Percentiles rank a stretch among this genome's conserved stretches.
Conservation (phyloP, 306 rosid genomes). For the Clitoria ternatea region DNA sequence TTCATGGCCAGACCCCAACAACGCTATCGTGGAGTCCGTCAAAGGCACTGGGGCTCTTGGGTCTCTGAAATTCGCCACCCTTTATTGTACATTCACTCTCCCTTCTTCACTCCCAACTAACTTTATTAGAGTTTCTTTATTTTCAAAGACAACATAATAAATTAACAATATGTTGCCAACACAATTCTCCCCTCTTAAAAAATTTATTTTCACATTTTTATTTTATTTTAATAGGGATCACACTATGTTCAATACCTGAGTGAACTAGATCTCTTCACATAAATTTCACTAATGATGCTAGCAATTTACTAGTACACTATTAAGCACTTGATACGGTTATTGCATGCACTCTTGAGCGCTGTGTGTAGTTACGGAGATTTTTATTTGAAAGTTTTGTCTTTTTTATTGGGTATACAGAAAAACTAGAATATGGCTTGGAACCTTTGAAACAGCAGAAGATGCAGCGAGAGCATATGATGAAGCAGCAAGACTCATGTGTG, state of each 20-base stretch:
- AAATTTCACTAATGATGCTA: too few relatives aligned
- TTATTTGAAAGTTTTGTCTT: neutral
- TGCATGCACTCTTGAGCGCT: neutral
- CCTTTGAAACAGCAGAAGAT: slow-evolving; percentile 83
- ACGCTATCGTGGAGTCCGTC: slow-evolving; percentile 74
- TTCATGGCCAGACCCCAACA: slow-evolving; percentile 72
- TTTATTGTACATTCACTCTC: slow-evolving; percentile 43
- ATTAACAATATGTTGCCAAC: neutral
- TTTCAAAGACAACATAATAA: neutral
- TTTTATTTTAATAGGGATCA: too few relatives aligned
- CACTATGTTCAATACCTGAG: too few relatives aligned
- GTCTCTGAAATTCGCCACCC: slow-evolving; percentile 85
- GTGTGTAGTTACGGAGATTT: neutral
- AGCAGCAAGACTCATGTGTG: slow-evolving; percentile 83
- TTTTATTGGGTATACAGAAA: slow-evolving; percentile 37
- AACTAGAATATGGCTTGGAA: slow-evolving; percentile 84
- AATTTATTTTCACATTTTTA: too few relatives aligned
- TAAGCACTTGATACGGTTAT: neutral
- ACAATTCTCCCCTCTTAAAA: neutral
- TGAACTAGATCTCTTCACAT: too few relatives aligned
- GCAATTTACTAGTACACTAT: neutral
- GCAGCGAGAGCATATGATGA: slow-evolving; percentile 92
- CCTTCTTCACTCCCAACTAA: neutral
- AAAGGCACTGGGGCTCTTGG: slow-evolving; percentile 91
- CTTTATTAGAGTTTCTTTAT: neutral